phyloP scores from a whole-genome alignment of 2,329 filamentous ascomycete species.

The Fusarium nodosum region DNA sequence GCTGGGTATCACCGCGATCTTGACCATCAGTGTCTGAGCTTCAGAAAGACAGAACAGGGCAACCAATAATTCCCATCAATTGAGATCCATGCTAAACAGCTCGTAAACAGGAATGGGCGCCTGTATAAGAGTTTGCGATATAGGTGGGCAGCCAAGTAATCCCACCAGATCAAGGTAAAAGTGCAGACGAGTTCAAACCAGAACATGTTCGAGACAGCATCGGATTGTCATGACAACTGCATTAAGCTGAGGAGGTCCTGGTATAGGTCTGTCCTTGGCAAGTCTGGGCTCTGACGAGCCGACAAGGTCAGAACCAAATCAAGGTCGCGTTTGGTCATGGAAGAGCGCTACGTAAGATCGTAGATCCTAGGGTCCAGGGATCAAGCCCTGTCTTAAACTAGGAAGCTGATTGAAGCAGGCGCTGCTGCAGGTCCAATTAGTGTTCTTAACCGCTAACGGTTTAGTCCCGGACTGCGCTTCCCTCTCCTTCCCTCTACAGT shows the following conservation, averaged over 20 bases:
- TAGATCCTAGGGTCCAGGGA: slow-evolving; percentile 45
- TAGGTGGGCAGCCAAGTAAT: neutral
- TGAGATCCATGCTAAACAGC: neutral
- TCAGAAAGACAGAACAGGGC: slow-evolving; percentile 16
- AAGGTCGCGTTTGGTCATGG: slow-evolving; percentile 16
- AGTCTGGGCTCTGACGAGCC: slow-evolving; percentile 34
- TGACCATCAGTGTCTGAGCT: slow-evolving; percentile 4
- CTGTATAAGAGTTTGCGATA: slow-evolving; percentile 1
- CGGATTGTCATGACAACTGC: slow-evolving; percentile 51
- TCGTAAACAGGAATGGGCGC: slow-evolving; percentile 1
- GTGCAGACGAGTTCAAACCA: slow-evolving; percentile 20
- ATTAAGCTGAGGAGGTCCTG: slow-evolving; percentile 30
- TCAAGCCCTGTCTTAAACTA: slow-evolving; percentile 29
- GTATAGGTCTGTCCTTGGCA: slow-evolving; percentile 34
- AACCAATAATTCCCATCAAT: slow-evolving; percentile 10
- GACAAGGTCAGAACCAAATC: slow-evolving; percentile 22
- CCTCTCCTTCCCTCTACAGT: slow-evolving; percentile 28
- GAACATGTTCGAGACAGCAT: slow-evolving; percentile 40
- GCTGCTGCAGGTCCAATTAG: slow-evolving; percentile 40
- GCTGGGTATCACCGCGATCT: slow-evolving; percentile 20
- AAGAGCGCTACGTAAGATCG: slow-evolving; percentile 42
- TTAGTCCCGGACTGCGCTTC: slow-evolving; percentile 3
- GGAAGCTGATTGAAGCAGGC: slow-evolving; percentile 24
- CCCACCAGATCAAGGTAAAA: slow-evolving; percentile 1
- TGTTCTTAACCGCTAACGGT: slow-evolving; percentile 21